Percentiles rank a stretch among this genome's conserved stretches.
These are phyloP conservation scores for Nemania sp. DNA, from an alignment of 2,329 filamentous ascomycete genomes.

Conservation along the genomic window DNA sequence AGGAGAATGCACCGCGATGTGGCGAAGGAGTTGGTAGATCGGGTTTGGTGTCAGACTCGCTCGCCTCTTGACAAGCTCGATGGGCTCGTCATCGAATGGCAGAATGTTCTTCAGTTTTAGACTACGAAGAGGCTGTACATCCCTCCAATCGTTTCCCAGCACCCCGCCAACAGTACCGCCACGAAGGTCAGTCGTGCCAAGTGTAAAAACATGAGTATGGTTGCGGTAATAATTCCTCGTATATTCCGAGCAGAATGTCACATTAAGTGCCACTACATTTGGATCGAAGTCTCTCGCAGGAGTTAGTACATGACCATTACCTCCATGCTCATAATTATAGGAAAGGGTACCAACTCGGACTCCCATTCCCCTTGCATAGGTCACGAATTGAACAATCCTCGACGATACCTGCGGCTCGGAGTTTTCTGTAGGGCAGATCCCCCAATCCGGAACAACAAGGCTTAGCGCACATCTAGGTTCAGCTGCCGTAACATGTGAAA, in stretches of 20 bases:
- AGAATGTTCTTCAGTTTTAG: constrained; percentile 34
- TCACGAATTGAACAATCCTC: constrained; percentile 38
- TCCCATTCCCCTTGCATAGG: constrained; percentile 37
- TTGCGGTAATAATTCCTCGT: constrained; percentile 32
- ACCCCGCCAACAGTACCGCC: constrained; percentile 10
- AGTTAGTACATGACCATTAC: constrained; percentile 42
- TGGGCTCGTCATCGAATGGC: constrained; percentile 45
- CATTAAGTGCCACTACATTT: constrained; percentile 29
- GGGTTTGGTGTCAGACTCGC: constrained; percentile 1
- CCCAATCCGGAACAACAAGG: constrained; percentile 46
- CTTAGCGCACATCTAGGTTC: constrained; percentile 40
- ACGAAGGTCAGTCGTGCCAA: constrained; percentile 20
- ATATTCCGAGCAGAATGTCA: constrained; percentile 33
- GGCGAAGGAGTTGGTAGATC: constrained; percentile 39
- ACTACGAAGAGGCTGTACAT: constrained; percentile 39
- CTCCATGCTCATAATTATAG: constrained; percentile 29
- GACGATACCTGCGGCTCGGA: constrained; percentile 16
- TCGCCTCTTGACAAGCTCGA: constrained; percentile 16
- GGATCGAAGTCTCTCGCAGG: constrained; percentile 36
- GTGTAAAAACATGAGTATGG: constrained; percentile 43
- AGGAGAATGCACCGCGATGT: constrained; percentile 45
- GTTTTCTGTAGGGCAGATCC: constrained; percentile 31
- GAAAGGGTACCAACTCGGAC: constrained; percentile 33
- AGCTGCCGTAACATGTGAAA: constrained; percentile 2
- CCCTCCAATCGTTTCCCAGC: neutral